phyloP scores from a whole-genome alignment of 139 green algal species.

The Auxenochlorella pyrenoidosa region DNA sequence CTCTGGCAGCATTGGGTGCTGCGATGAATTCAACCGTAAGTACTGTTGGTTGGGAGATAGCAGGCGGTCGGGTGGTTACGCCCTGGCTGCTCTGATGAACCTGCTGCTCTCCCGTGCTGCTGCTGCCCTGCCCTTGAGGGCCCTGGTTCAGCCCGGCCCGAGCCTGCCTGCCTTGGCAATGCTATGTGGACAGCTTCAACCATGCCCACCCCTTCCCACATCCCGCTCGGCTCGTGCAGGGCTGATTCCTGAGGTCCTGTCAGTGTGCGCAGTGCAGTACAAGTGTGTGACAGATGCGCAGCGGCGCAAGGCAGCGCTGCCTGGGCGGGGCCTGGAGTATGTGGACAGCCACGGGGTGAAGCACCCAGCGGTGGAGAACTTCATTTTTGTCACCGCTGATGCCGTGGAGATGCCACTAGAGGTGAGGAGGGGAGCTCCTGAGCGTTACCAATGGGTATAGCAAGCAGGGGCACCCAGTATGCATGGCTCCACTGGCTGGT shows the following conservation, averaged over 20 bases:
- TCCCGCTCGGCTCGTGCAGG: background rate
- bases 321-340: conserved; percentile 87
- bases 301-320: conserved; percentile 81
- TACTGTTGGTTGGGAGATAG: too few relatives aligned
- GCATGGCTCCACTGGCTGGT: too few relatives aligned
- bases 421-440: background rate
- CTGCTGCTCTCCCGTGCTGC: too few relatives aligned
- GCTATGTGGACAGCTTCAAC: too few relatives aligned
- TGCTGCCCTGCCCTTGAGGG: too few relatives aligned
- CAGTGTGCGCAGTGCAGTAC: conserved; percentile 93
- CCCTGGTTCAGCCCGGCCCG: too few relatives aligned
- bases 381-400: conserved; percentile 86
- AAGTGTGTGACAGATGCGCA: conserved; percentile 91
- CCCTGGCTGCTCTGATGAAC: too few relatives aligned
- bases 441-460: too few relatives aligned
- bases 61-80: too few relatives aligned
- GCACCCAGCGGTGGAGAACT: conserved; percentile 71
- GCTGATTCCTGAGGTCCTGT: conserved; percentile 87
- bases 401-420: conserved; percentile 84
- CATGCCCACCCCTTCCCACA: background rate
- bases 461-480: too few relatives aligned
- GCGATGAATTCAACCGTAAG: background rate
- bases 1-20: conserved; percentile 82
- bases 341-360: conserved; percentile 77
- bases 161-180: too few relatives aligned